phyloP scores from a whole-genome alignment of 2,329 filamentous ascomycete species.

The Fusarium transvaalense region DNA sequence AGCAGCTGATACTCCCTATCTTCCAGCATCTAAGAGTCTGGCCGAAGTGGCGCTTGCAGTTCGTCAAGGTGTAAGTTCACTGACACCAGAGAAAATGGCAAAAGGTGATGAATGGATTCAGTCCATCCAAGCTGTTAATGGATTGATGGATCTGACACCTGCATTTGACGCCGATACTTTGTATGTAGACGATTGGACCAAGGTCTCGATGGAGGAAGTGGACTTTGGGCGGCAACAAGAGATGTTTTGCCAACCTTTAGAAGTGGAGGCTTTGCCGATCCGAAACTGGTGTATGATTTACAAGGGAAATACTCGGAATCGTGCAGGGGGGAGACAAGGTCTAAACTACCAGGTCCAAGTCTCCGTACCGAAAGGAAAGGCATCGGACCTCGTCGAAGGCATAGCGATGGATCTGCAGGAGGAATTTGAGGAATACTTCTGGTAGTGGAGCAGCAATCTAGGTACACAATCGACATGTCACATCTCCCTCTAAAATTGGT shows the following conservation, averaged over 20 bases:
- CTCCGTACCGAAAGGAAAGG: not conserved
- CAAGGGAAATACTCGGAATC: not conserved
- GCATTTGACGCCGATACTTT: not conserved
- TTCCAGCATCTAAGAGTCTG: not conserved
- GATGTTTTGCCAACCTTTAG: not conserved
- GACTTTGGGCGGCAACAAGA: not conserved
- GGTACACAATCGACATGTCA: not conserved
- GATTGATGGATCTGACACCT: not conserved
- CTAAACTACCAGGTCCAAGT: not conserved
- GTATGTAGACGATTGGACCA: conserved; percentile 1
- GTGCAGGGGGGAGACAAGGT: too few relatives aligned
- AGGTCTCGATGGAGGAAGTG: not conserved
- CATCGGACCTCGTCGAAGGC: not conserved
- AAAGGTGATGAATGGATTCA: not conserved
- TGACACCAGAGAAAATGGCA: not conserved
- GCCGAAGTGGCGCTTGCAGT: not conserved
- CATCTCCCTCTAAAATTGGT: not conserved
- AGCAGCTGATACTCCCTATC: not conserved
- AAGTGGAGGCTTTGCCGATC: not conserved
- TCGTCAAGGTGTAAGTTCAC: not conserved
- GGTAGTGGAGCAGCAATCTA: not conserved
- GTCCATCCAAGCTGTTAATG: not conserved
- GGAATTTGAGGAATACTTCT: not conserved
- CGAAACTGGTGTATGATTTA: not conserved
- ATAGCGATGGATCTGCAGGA: not conserved